Base-by-base conservation (phyloP, 345 rosid species). In the Rhodomyrtus tomentosa region DNA sequence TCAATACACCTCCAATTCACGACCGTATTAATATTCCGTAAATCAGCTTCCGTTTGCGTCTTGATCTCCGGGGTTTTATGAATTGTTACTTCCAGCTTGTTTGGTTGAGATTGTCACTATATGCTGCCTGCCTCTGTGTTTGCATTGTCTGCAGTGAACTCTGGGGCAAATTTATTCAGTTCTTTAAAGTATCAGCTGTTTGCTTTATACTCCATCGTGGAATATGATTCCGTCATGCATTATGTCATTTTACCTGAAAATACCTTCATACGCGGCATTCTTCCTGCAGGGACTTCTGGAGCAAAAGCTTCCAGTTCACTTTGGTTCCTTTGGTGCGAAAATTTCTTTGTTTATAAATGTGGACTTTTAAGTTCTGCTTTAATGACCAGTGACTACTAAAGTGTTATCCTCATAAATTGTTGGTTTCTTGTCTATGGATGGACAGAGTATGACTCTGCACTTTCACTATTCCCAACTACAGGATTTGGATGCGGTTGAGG, bases 91-190 rank as follows among this genome's bases (percentile, higher is more conserved):
- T 7, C 18, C 0, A 32, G 13, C 42, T 32, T 27, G 21, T 29
- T 29, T 59, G 73, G 40, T 59, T 29, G 40, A 59, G 38, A 59
- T 29, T 59, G 40, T 29, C 29, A 59, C 3, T 20, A 59, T 59
- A 8, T 15, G 73, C 1, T 29, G 10, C 73, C 5, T 59, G 40
- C 40, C 73, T 27, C 10, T 59, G 8, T 59, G 73, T 59, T 27
- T 59, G 40, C 4, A 14, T 59, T 29, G 40, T 59, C 10, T 15
- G 2, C 0, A 0, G 21, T 59, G 40, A 59, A 21, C 0, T 59
- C 0, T 59, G 10, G 40, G 40, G 40, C 5, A 29, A 59, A 59
- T 18, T 0, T 29, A 29, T 59, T 32, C 2, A 14, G n/a, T n/a
- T n/a, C n/a, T n/a, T n/a, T n/a, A n/a, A n/a, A n/a, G n/a, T n/a